Conservation (phyloP, 2,329 filamentous ascomycete species). For the Xylariales sp. region DNA sequence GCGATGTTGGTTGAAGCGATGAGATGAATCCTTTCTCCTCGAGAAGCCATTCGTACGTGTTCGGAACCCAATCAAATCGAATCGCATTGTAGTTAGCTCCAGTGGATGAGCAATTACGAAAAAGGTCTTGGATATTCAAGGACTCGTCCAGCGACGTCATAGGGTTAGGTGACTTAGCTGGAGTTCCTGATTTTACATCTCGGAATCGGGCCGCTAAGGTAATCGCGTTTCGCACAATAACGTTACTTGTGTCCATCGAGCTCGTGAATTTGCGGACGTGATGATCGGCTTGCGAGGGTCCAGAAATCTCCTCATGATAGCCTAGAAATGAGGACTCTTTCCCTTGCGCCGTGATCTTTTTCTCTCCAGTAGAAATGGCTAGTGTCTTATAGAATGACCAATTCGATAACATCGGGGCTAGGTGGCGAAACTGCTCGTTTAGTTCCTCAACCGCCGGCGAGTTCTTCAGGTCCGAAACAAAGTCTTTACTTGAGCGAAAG, state of each 20-base stretch:
- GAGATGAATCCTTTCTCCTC: conserved; percentile 19
- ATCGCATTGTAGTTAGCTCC: conserved; percentile 22
- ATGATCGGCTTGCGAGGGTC: conserved; percentile 48
- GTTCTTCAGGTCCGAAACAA: conserved; percentile 45
- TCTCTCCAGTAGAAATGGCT: conserved; percentile 37
- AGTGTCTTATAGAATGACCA: conserved; percentile 53
- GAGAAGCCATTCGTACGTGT: conserved; percentile 35
- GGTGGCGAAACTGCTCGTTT: conserved; percentile 52
- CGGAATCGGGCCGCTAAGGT: conserved; percentile 5
- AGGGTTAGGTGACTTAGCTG: neutral
- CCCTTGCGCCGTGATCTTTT: conserved; percentile 40
- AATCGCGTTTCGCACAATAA: conserved; percentile 23
- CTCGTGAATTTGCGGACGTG: conserved; percentile 49
- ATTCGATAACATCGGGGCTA: conserved; percentile 46
- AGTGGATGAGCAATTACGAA: conserved; percentile 12
- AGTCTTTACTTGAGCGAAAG: conserved; percentile 42
- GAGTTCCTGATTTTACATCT: neutral
- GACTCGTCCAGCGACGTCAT: neutral
- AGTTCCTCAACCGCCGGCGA: conserved; percentile 44
- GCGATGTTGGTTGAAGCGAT: conserved; percentile 7
- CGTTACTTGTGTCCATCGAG: conserved; percentile 42
- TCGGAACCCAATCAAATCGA: conserved; percentile 10
- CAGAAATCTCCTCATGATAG: conserved; percentile 44
- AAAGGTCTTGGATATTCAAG: conserved; percentile 12
- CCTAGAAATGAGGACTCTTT: conserved; percentile 47